These are phyloP conservation scores for Suillus luteus DNA, from an alignment of 768 basidiomycete genomes.

Conservation along the genomic window DNA sequence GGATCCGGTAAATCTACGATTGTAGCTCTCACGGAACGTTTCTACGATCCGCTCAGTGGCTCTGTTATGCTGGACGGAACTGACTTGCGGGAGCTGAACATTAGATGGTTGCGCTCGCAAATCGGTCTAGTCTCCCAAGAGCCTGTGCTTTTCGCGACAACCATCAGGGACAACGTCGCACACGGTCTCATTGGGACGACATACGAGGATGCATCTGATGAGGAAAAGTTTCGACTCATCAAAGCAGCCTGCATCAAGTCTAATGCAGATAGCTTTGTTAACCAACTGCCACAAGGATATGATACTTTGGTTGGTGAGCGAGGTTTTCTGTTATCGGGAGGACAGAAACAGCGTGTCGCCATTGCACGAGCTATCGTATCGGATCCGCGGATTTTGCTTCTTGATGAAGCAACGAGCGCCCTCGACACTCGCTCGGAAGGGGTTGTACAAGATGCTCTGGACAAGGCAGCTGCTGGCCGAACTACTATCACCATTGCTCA, in stretches of 20 bases:
- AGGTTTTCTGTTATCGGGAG: constrained; percentile 50
- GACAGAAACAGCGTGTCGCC: constrained; percentile 56
- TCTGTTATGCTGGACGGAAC: constrained; percentile 46
- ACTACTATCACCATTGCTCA: constrained; percentile 38
- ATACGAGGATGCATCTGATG: constrained; percentile 41
- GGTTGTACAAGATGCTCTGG: constrained; percentile 54
- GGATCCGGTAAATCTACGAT: constrained; percentile 44
- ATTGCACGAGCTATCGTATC: constrained; percentile 54
- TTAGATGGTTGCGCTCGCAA: constrained; percentile 51
- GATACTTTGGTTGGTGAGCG: constrained; percentile 53
- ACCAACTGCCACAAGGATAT: constrained; percentile 49
- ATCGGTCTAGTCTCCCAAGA: constrained; percentile 56
- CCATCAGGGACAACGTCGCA: constrained; percentile 48
- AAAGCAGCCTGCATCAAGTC: constrained; percentile 51
- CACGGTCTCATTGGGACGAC: constrained; percentile 48
- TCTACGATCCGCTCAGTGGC: constrained; percentile 52
- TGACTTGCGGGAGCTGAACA: constrained; percentile 46
- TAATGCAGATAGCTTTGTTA: constrained; percentile 53
- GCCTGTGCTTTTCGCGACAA: constrained; percentile 49
- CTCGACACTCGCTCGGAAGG: constrained; percentile 53
- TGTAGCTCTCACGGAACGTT: constrained; percentile 50
- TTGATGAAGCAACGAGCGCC: constrained; percentile 53
- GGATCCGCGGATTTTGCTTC: constrained; percentile 48
- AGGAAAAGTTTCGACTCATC: constrained; percentile 46
- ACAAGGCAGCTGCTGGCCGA: constrained; percentile 47